Percentiles rank a stretch among this genome's conserved stretches.
Conservation (phyloP, 2,329 filamentous ascomycete genomes). For the Epichloe sibirici region DNA sequence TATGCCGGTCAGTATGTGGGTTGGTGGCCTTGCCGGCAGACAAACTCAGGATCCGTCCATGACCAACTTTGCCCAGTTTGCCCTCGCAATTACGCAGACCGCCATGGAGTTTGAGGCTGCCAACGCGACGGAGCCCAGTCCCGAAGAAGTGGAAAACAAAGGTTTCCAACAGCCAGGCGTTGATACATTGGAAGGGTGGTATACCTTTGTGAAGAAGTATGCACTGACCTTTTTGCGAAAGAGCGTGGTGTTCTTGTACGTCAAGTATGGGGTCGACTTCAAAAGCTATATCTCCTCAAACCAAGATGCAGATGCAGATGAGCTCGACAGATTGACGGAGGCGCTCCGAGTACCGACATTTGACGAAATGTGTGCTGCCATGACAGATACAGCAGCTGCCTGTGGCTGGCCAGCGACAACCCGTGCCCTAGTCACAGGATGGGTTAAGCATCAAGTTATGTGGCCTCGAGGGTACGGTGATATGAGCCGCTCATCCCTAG, state of each 20-base stretch:
- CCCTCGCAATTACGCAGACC: constrained; percentile 32
- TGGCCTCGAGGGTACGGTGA: constrained; percentile 22
- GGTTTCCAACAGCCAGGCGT: constrained; percentile 45
- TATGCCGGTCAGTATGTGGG: constrained; percentile 37
- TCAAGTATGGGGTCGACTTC: constrained; percentile 82
- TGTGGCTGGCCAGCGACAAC: constrained; percentile 39
- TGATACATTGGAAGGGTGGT: constrained; percentile 40
- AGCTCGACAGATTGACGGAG: constrained; percentile 71
- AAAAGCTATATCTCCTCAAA: constrained; percentile 53
- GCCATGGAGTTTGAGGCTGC: constrained; percentile 28
- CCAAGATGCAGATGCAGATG: constrained; percentile 56
- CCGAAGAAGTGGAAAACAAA: constrained; percentile 25
- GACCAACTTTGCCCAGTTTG: constrained; percentile 44
- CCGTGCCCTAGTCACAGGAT: constrained; percentile 44
- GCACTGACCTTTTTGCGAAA: constrained; percentile 87
- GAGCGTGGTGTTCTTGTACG: constrained; percentile 67
- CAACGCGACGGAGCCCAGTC: constrained; percentile 14
- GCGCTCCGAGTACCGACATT: constrained; percentile 65
- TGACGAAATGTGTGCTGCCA: constrained; percentile 60
- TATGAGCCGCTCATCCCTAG: constrained; percentile 30
- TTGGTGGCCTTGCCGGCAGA: constrained; percentile 30
- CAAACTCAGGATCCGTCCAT: constrained; percentile 33
- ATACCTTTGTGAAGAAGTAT: constrained; percentile 62
- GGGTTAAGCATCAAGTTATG: constrained; percentile 55
- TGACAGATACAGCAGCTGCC: constrained; percentile 31